A percentile compares a stretch with the other conserved stretches of the same genome.
These are phyloP conservation scores for Globisporangium acanthophoron DNA, from an alignment of 352 stramenopile species.

Conservation along the genomic window DNA sequence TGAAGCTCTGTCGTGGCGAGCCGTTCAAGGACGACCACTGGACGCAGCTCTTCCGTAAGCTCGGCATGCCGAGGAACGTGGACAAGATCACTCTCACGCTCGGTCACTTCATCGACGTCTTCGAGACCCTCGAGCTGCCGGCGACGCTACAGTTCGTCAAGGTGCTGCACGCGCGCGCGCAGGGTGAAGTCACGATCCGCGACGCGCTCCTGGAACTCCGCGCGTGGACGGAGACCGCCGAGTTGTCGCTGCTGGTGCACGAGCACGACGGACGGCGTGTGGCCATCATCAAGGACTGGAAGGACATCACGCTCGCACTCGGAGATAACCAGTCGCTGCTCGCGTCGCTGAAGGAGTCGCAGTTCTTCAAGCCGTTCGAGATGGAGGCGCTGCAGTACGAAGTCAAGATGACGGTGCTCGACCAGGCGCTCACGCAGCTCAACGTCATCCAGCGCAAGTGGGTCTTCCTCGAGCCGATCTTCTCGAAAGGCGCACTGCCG, in stretches of 20 bases:
- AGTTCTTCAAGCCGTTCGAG: constrained; percentile 95
- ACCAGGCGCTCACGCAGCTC: constrained; percentile 77
- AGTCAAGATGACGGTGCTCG: constrained; percentile 82
- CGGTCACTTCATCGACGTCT: constrained; percentile 85
- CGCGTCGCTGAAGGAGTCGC: constrained; percentile 92
- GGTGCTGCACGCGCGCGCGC: constrained; percentile 83
- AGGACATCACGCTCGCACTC: constrained; percentile 91
- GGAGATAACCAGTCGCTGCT: constrained; percentile 95
- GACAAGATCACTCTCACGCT: constrained; percentile 89
- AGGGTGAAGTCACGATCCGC: constrained; percentile 93
- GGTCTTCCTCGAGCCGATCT: constrained; percentile 97
- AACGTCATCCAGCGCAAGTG: constrained; percentile 94
- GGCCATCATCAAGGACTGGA: constrained; percentile 95
- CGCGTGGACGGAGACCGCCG: constrained; percentile 89
- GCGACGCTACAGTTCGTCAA: constrained; percentile 92
- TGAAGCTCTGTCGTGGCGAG: constrained; percentile 93
- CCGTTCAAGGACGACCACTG: constrained; percentile 97
- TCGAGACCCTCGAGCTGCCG: constrained; percentile 74
- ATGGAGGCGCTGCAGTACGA: constrained; percentile 89
- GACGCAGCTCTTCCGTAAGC: constrained; percentile 90
- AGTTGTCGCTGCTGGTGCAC: constrained; percentile 85
- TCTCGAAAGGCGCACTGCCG: constrained; percentile 90
- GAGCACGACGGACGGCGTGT: constrained; percentile 78
- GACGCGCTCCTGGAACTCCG: constrained; percentile 93
- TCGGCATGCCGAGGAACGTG: constrained; percentile 81